Percentiles rank a stretch among this genome's conserved stretches.
Conservation (phyloP, 371 early-diverging fungal genomes). For the Rhizomucor miehei region DNA sequence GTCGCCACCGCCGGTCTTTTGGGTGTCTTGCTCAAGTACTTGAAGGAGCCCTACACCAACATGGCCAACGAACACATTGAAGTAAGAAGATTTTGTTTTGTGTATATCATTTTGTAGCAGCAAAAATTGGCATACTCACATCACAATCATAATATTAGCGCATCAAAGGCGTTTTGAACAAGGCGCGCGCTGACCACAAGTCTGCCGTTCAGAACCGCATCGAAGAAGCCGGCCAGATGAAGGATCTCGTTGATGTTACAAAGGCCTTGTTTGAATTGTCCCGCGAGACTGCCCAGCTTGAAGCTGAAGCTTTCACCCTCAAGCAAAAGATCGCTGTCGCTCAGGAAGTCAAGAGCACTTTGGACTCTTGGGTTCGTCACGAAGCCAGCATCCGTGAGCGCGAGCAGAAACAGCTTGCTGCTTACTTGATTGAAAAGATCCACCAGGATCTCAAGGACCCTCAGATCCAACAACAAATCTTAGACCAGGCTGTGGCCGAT, state of each 20-base stretch:
- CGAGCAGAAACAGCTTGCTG: conserved; percentile 88
- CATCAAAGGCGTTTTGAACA: conserved; percentile 75
- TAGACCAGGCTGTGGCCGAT: conserved; percentile 55
- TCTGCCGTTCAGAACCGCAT: conserved; percentile 85
- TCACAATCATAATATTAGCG: no score
- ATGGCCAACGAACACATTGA: conserved; percentile 83
- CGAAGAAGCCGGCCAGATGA: conserved; percentile 86
- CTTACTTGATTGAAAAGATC: conserved; percentile 83
- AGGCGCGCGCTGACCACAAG: conserved; percentile 93
- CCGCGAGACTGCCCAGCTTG: conserved; percentile 90
- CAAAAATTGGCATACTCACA: no score
- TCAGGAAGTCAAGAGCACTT: conserved; percentile 81
- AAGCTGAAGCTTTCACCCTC: conserved; percentile 90
- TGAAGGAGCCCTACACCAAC: conserved; percentile 84
- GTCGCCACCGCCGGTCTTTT: conserved; percentile 74
- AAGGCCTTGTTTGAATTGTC: conserved; percentile 91
- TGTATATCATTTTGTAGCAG: conserved; percentile 3
- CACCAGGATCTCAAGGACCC: conserved; percentile 79
- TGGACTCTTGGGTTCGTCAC: conserved; percentile 97
- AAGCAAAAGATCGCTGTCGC: conserved; percentile 88
- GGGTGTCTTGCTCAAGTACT: conserved; percentile 68
- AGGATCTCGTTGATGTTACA: conserved; percentile 91
- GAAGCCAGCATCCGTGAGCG: conserved; percentile 90
- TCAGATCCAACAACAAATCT: conserved; percentile 63
- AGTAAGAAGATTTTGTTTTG: conserved; percentile 30